These are phyloP conservation scores for Penicillium paradoxum DNA, from an alignment of 495 filamentous ascomycete species.

Conservation along the genomic window DNA sequence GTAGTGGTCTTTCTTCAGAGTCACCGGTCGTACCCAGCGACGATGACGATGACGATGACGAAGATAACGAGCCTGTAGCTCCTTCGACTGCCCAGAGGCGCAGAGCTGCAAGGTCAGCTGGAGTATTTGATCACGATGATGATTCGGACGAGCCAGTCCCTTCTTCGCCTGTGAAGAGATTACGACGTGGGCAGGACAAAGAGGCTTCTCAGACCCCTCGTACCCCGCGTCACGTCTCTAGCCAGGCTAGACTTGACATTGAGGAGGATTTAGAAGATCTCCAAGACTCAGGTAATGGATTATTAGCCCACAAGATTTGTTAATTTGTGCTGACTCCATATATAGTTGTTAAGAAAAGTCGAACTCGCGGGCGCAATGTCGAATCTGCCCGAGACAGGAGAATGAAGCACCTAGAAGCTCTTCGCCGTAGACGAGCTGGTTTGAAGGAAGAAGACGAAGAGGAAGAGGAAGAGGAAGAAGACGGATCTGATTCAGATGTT, in stretches of 20 bases:
- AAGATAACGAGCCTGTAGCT: background rate
- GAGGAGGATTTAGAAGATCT: slow-evolving; percentile 45
- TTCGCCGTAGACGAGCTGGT: slow-evolving; percentile 56
- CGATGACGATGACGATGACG: background rate
- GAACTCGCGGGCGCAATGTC: slow-evolving; percentile 37
- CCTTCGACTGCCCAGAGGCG: slow-evolving; percentile 1
- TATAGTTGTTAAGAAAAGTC: slow-evolving; percentile 34
- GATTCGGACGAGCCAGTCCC: slow-evolving; percentile 17
- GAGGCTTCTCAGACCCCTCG: slow-evolving; percentile 25
- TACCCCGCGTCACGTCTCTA: slow-evolving; percentile 15
- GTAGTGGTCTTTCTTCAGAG: background rate
- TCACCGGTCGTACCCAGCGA: background rate
- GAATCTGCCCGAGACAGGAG: slow-evolving; percentile 41
- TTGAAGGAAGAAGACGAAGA: slow-evolving; percentile 36
- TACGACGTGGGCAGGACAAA: slow-evolving; percentile 6
- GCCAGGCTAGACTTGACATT: slow-evolving; percentile 35
- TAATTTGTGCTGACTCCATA: background rate
- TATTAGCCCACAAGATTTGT: background rate
- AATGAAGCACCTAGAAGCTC: slow-evolving; percentile 46
- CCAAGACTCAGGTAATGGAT: slow-evolving; percentile 37
- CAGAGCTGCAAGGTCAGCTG: background rate
- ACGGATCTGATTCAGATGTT: slow-evolving; percentile 9
- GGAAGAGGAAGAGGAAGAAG: slow-evolving; percentile 2
- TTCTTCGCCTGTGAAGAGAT: slow-evolving; percentile 26
- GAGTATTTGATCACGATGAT: background rate